Conservation (phyloP, 2,329 filamentous ascomycete genomes). For the Diaporthe sp. region DNA sequence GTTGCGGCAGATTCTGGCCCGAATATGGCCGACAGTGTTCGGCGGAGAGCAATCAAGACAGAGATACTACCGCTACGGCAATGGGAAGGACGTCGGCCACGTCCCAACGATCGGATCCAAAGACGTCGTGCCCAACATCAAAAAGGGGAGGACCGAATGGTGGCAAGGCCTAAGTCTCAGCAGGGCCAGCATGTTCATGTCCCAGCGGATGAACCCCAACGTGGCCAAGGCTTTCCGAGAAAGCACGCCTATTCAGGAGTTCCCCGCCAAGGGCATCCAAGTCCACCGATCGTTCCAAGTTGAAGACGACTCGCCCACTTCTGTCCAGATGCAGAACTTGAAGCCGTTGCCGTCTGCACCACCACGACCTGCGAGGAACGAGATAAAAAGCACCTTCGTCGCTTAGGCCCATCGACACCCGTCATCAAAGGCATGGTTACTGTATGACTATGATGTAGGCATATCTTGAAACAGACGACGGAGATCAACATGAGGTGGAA, state of each 20-base stretch:
- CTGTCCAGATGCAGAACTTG: constrained; percentile 23
- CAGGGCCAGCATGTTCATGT: constrained; percentile 28
- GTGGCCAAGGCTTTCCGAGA: constrained; percentile 11
- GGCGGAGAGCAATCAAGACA: constrained; percentile 14
- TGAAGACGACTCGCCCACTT: background rate
- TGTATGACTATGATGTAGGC: background rate
- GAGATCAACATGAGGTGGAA: background rate
- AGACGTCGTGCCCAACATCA: background rate
- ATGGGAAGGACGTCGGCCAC: background rate
- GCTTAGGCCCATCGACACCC: background rate
- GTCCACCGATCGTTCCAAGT: background rate
- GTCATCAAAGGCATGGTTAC: background rate
- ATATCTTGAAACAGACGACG: background rate
- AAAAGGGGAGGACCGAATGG: constrained; percentile 14
- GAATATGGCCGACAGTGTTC: constrained; percentile 26
- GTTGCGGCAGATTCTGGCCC: constrained; percentile 32
- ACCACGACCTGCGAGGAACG: background rate
- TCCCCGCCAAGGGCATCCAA: background rate
- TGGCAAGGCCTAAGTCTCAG: constrained; percentile 20
- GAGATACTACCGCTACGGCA: constrained; percentile 20
- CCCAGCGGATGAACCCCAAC: constrained; percentile 25
- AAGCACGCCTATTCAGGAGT: background rate
- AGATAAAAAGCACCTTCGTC: background rate
- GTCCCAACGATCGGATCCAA: constrained; percentile 1
- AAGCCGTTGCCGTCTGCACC: background rate